phyloP scores from a whole-genome alignment of 495 filamentous ascomycete species.

The Entonaema liquescens region DNA sequence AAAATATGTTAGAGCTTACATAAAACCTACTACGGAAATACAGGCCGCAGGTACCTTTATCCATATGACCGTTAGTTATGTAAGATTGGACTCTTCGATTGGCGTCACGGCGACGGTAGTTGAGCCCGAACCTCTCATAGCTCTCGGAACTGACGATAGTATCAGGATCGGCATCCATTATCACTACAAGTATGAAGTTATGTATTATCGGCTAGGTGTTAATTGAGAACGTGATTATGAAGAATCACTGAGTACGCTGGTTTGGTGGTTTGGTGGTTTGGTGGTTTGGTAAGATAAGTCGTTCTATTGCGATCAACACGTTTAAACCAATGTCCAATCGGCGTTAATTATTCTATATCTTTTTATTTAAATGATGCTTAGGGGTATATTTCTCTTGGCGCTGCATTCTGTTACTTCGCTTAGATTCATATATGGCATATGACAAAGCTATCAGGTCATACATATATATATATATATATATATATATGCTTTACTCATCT shows the following conservation, averaged over 20 bases:
- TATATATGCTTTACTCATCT: no score
- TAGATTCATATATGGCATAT: background rate
- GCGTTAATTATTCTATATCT: background rate
- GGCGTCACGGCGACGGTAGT: background rate
- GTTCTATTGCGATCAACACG: background rate
- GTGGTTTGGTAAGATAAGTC: background rate
- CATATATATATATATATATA: no score
- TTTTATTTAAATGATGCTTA: background rate
- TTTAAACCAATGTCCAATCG: background rate
- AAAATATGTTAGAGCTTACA: background rate
- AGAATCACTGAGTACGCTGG: background rate
- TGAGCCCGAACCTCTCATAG: slow-evolving; percentile 13
- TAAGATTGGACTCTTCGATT: slow-evolving; percentile 13
- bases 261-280: no score
- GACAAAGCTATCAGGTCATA: no score
- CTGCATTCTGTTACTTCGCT: background rate
- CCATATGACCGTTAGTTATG: slow-evolving; percentile 20
- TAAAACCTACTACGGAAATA: background rate
- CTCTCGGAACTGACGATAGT: slow-evolving; percentile 18
- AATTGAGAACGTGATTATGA: background rate
- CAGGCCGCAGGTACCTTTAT: background rate
- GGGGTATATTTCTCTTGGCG: background rate
- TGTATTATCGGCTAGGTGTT: background rate
- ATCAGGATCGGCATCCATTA: background rate
- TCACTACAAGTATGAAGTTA: background rate